Evolutionary conservation across 2,329 filamentous ascomycete genomes (phyloP).

Genomic region (Ascosphaera apis): DNA sequence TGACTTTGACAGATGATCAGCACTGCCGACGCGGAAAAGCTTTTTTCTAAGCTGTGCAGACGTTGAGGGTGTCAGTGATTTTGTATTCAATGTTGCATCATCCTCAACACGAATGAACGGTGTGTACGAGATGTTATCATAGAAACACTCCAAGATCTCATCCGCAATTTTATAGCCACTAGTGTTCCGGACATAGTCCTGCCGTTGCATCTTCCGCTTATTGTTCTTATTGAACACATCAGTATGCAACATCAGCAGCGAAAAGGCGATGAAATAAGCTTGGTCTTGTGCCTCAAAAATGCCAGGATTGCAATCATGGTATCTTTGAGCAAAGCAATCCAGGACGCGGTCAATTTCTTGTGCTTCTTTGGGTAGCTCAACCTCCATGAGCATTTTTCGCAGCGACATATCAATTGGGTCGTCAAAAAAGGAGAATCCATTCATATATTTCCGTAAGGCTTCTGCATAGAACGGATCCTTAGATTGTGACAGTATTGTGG

Average conservation of each 20-base stretch:
- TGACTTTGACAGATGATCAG: constrained; percentile 40
- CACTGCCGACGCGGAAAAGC: constrained; percentile 40
- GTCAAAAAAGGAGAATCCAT: constrained; percentile 81
- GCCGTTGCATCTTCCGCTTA: constrained; percentile 95
- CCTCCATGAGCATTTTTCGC: constrained; percentile 86
- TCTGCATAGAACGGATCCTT: constrained; percentile 61
- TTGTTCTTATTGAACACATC: constrained; percentile 99
- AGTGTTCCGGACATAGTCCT: constrained; percentile 88
- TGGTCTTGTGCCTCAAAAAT: constrained; percentile 58
- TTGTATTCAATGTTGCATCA: constrained; percentile 49
- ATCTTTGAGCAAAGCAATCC: constrained; percentile 84
- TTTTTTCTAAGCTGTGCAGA: constrained; percentile 40
- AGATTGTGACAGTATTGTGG: constrained; percentile 66
- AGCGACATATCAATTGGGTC: constrained; percentile 97
- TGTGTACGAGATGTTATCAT: constrained; percentile 96
- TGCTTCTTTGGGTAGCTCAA: constrained; percentile 86
- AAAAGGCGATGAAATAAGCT: constrained; percentile 97
- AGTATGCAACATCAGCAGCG: constrained; percentile 82
- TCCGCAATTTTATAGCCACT: constrained; percentile 78
- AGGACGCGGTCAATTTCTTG: constrained; percentile 93
- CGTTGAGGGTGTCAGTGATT: constrained; percentile 34
- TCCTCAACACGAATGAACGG: constrained; percentile 97
- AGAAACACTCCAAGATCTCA: constrained; percentile 85
- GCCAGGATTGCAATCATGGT: constrained; percentile 94
- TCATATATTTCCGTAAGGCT: constrained; percentile 83